Evolutionary conservation across 306 rosid genomes (phyloP), one percentile per base, ranked within the genome.

Genomic region (Dicorynia guianensis): DNA sequence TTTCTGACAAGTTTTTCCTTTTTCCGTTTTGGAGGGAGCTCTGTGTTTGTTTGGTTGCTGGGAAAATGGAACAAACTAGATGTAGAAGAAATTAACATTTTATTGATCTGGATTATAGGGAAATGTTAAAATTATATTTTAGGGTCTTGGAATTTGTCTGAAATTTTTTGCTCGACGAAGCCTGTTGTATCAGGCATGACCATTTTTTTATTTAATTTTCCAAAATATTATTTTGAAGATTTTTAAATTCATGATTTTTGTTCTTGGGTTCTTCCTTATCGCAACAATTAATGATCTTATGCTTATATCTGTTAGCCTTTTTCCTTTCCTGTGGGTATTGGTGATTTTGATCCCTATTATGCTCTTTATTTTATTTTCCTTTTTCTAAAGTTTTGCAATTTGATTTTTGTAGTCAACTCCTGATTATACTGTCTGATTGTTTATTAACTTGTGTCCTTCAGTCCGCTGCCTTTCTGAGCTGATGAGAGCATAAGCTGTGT

Each of bases 271-370:
- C 12, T 43, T 50, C n/a, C 62, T 64, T 30, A 50, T 73, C 12
- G 48, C 50, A 44, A 0, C 69, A 66, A 57, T 72, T 58, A 30
- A 7, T 52, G 72, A 62, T 67, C 62, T 58, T 47, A 35, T 36
- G 50, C 63, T 43, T 67, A 18, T 14, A 52, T 18, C 11, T 18
- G 52, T 46, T 3, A 18, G 46, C 61, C 14, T 68, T 66, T 54
- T 44, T 38, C 30, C 38, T 17, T 49, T 62, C 47, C 11, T 9
- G 0, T 55, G 13, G 11, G 18, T 34, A 33, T 10, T 40, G 57
- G 53, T 66, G 47, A 54, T 77, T 57, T 42, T 44, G 60, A 35
- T 49, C 49, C 5, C n/a, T 4, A 0, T 49, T 3, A 2, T 25
- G 14, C 11, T 64, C 38, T 14, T 36, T 12, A 3, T 30, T 35